Evolutionary conservation across 768 basidiomycete species (phyloP), one percentile per base, ranked within the genome.

Genomic region (Termitomyces sp.): DNA sequence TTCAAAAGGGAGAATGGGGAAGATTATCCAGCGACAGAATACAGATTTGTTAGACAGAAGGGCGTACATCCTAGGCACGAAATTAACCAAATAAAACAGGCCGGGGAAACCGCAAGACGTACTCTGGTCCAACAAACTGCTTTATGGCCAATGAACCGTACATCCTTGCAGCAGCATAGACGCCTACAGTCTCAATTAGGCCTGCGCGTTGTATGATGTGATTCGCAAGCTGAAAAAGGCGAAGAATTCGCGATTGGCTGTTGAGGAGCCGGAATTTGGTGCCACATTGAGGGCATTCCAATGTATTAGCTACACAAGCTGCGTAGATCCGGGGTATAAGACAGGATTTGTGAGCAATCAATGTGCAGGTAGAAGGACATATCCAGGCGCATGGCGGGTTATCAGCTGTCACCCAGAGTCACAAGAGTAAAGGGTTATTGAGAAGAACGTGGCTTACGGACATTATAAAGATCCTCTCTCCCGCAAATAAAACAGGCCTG

Each of bases 271-370:
- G 82, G 66, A 90, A 92, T 37, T 65, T 63, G 0, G 83, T 74
- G 11, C 83, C 77, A 59, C 90, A 92, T 59, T 92, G 90, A 0
- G 90, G 89, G 63, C 90, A 92, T 64, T 89, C 88, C 58, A 90
- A 77, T 0, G 87, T 86, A 64, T 87, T 86, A 2, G 77, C 70
- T 29, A 80, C 77, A 10, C 83, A 80, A 8, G 76, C 71, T 6
- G 76, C 56, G 43, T 75, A 82, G 29, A 91, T 89, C 90, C 90
- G 92, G 60, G 83, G 81, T 25, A 90, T 77, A 16, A 92, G 80
- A 71, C 90, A 92, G 0, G 82, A 72, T 66, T 92, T 87, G 69
- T 92, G 90, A 2, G 90, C 90, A 37, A 92, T 74, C 35, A 92
- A 79, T 0, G 89, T 90, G 65, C 90, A 92, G 46, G 73, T 82